A percentile compares a stretch with the other conserved stretches of the same genome.
Evolutionary conservation across 495 filamentous ascomycete species (phyloP).

Genomic region (Xylaria castorea): DNA sequence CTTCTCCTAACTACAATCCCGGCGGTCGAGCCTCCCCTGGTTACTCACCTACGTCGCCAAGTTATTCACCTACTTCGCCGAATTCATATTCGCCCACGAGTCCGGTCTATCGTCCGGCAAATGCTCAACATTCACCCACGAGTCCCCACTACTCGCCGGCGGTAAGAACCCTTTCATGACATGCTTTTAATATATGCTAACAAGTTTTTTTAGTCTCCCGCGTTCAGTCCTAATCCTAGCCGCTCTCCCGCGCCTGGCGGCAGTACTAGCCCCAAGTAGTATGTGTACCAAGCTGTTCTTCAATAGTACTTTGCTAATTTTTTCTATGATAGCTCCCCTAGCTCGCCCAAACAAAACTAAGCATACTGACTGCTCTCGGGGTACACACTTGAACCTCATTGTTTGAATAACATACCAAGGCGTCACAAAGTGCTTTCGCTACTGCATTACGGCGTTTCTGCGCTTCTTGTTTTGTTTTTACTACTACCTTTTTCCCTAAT

Average conservation of each 20-base stretch:
- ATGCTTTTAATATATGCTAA: constrained; percentile 27
- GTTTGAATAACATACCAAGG: constrained; percentile 30
- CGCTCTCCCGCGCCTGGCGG: constrained; percentile 28
- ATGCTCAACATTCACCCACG: constrained; percentile 57
- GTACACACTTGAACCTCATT: constrained; percentile 11
- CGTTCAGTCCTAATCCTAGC: constrained; percentile 27
- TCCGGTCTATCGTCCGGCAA: constrained; percentile 60
- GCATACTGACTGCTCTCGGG: not conserved
- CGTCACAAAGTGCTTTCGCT: constrained; percentile 19
- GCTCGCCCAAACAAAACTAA: constrained; percentile 29
- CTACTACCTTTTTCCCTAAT: not conserved
- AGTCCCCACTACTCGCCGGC: constrained; percentile 62
- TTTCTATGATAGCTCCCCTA: constrained; percentile 25
- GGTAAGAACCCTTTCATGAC: constrained; percentile 29
- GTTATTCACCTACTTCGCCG: constrained; percentile 71
- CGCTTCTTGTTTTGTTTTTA: constrained; percentile 8
- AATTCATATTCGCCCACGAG: constrained; percentile 80
- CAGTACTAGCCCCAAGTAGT: constrained; percentile 32
- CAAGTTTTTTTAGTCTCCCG: constrained; percentile 32
- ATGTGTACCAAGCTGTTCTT: constrained; percentile 2
- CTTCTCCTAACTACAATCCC: constrained; percentile 61
- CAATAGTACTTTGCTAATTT: constrained; percentile 1
- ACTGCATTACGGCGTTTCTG: constrained; percentile 27
- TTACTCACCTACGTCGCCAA: constrained; percentile 52
- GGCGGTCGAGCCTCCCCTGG: constrained; percentile 49